Evolutionary conservation across 352 stramenopile species (phyloP), one percentile per base, ranked within the genome.

Genomic region (Phytophthora ohioensis): DNA sequence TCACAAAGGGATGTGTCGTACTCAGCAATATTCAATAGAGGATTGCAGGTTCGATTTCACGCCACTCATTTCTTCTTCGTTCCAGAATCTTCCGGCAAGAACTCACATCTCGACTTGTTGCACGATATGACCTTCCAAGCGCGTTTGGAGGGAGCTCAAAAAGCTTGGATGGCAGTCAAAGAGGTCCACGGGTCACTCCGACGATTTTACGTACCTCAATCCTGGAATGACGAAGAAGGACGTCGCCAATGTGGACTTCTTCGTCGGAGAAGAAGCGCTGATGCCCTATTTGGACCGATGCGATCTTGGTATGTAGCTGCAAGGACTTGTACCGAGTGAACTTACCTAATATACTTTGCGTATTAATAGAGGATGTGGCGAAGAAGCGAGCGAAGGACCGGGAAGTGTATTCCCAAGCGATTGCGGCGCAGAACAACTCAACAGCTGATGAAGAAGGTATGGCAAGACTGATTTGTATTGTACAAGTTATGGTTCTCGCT

Each of bases 251-350:
- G 36, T 46, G 17, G 39, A 60, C 10, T 67, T 54, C 59, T 67
- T 60, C 46, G 32, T 67, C 11, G 48, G 38, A 38, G 35, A 48
- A 30, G 38, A 53, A 13, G 59, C 27, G 42, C 49, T 67, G 8
- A 60, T 54, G 59, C 1, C 3, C n/a, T 55, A 67, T 38, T 54
- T 67, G 48, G 59, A 67, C 21, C 31, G 32, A 4, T n/a, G 52
- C 3, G 59, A 67, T 39, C 34, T 57, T 10, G 59, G 32, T 60
- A 15, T 9, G 34, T 32, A 4, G 32, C 42, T 12, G 8, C 34
- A 13, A 34, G 11, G 31, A 52, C 51, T 11, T 8, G 3, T 8
- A 21, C 21, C 15, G 17, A 43, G 34, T 67, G 49, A 21, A 57
- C 4, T 48, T 30, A 12, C 42, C 49, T 27, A 48, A 55, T 15